These are phyloP conservation scores for Tolypocladium ovalisporum DNA, from an alignment of 2,329 filamentous ascomycete species.

Conservation along the genomic window DNA sequence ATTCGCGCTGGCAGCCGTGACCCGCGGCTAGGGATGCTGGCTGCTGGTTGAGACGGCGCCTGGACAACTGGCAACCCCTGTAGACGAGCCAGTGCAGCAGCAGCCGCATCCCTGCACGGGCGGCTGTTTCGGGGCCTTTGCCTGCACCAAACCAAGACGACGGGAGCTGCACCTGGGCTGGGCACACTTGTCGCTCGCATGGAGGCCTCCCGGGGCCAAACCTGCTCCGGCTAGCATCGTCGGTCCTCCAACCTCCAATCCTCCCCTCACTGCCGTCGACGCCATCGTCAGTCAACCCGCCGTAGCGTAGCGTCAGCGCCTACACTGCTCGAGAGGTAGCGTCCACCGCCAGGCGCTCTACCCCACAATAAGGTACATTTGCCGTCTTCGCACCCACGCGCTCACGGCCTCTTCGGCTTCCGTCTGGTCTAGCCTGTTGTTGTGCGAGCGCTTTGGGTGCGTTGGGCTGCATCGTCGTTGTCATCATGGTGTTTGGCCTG, in stretches of 20 bases:
- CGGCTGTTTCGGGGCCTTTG: neutral
- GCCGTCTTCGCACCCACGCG: too few species aligned
- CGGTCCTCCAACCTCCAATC: neutral
- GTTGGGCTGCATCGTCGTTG: neutral
- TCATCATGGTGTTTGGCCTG: slow-evolving; percentile 3
- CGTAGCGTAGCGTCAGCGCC: neutral
- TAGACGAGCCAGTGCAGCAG: neutral
- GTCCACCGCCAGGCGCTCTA: neutral
- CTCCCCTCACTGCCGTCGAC: neutral
- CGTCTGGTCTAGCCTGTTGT: neutral
- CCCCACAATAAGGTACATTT: neutral
- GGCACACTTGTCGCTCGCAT: too few species aligned
- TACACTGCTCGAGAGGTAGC: neutral
- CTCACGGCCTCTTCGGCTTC: neutral
- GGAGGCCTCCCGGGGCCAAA: neutral
- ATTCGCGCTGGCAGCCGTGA: too few species aligned
- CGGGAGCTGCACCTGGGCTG: too few species aligned
- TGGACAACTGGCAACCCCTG: neutral
- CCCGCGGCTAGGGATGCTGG: too few species aligned
- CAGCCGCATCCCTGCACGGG: neutral
- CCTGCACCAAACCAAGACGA: neutral
- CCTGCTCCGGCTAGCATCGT: neutral
- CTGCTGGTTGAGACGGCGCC: neutral
- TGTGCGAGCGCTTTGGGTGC: neutral
- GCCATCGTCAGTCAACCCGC: neutral